phyloP scores from a whole-genome alignment of 2,329 filamentous ascomycete genomes.

The Epichloe sibirici region DNA sequence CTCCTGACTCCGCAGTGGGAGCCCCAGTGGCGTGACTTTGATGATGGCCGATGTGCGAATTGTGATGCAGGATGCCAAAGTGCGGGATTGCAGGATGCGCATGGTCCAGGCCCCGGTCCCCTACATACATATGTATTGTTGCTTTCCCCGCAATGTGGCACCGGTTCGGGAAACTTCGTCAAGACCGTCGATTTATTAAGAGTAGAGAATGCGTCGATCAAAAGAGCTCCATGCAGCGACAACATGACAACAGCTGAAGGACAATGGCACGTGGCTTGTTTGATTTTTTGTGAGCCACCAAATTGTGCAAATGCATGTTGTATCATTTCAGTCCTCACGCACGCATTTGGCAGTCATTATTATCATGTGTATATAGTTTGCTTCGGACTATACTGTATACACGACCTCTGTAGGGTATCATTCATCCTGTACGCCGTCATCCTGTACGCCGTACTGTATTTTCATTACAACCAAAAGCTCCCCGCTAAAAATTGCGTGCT shows the following conservation, averaged over 20 bases:
- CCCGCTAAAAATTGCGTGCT: not conserved
- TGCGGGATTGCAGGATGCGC: not conserved
- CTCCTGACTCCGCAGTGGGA: constrained; percentile 1
- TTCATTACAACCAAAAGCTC: not conserved
- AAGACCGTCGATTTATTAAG: not conserved
- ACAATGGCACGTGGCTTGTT: too few species aligned
- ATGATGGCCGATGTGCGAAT: not conserved
- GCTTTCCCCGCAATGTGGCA: constrained; percentile 5
- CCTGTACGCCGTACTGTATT: constrained; percentile 3
- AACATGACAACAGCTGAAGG: too few species aligned
- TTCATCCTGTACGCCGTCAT: constrained; percentile 6
- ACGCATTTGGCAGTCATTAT: not conserved
- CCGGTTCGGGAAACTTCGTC: not conserved
- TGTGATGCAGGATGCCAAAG: not conserved
- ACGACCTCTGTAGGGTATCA: constrained; percentile 4
- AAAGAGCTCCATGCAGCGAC: not conserved
- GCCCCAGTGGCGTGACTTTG: constrained; percentile 3
- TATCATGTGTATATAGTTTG: not conserved
- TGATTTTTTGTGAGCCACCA: too few species aligned
- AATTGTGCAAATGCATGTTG: too few species aligned
- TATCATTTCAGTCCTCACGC: too few species aligned
- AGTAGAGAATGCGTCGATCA: not conserved
- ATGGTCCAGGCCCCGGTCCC: constrained; percentile 1
- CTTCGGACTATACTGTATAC: not conserved
- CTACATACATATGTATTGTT: not conserved